A percentile compares a stretch with the other conserved stretches of the same genome.
Conservation (phyloP, 371 early-diverging fungal species). For the Apophysomyces trapeziformis region DNA sequence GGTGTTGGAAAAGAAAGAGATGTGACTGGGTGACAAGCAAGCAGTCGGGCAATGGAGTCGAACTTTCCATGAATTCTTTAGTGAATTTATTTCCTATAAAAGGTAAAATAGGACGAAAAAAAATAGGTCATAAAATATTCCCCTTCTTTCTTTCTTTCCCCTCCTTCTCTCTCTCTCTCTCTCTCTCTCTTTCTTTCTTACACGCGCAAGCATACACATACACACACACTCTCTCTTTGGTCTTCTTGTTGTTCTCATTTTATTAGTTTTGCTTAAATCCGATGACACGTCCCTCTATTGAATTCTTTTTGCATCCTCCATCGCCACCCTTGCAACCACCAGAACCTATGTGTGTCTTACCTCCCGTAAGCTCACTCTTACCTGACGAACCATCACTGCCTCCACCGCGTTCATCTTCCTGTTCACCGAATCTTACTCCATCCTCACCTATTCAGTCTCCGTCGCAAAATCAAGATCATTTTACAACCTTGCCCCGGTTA, state of each 20-base stretch:
- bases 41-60: conserved; percentile 13
- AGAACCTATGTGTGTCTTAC: conserved; percentile 16
- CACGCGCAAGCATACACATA: background rate
- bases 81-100: conserved; percentile 12
- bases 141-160: conserved; percentile 14
- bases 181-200: conserved; percentile 5
- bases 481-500: conserved; percentile 2
- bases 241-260: background rate
- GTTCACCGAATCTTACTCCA: conserved; percentile 17
- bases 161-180: conserved; percentile 12
- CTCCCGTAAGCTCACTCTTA: conserved; percentile 27
- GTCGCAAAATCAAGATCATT: background rate
- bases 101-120: conserved; percentile 14
- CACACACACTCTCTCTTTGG: conserved; percentile 7
- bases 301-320: conserved; percentile 33
- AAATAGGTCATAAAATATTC: conserved; percentile 24
- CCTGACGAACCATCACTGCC: conserved; percentile 17
- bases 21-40: conserved; percentile 13
- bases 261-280: background rate
- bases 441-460: conserved; percentile 11
- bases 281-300: conserved; percentile 23
- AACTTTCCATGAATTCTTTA: conserved; percentile 11
- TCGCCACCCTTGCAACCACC: conserved; percentile 20
- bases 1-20: conserved; percentile 4
- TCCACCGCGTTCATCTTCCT: conserved; percentile 12